A percentile compares a stretch with the other conserved stretches of the same genome.
phyloP scores from a whole-genome alignment of 106 monocot genomes.

The Dendrobium nobile region DNA sequence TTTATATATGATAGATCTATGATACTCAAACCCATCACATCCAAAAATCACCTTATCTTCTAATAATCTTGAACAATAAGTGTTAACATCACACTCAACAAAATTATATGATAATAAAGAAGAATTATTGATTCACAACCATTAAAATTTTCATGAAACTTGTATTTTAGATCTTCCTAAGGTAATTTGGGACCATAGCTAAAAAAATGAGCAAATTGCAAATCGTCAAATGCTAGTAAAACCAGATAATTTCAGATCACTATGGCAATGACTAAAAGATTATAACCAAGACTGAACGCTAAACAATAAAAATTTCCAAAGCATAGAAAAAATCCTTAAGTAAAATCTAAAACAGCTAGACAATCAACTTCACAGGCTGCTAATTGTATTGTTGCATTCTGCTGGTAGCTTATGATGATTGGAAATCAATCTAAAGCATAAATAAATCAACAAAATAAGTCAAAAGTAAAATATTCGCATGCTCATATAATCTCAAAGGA shows the following conservation, averaged over 20 bases:
- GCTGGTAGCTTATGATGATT: background rate
- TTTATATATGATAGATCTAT: background rate
- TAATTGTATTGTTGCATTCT: background rate
- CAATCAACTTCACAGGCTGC: background rate
- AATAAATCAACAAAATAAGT: background rate
- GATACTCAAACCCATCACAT: too few relatives aligned
- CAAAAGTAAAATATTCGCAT: background rate
- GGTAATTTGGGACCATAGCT: background rate
- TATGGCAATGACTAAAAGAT: background rate
- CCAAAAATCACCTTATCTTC: background rate
- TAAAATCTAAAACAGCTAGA: background rate
- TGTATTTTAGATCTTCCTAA: background rate
- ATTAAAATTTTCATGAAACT: background rate
- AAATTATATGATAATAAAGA: too few relatives aligned
- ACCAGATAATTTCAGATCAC: background rate
- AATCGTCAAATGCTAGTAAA: background rate
- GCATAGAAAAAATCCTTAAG: background rate
- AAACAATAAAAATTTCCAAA: background rate
- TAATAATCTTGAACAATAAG: background rate
- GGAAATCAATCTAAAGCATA: background rate
- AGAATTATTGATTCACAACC: too few relatives aligned
- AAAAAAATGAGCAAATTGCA: constrained; percentile 4
- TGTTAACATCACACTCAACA: background rate
- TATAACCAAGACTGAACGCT: background rate
- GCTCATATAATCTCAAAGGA: background rate